phyloP scores from a whole-genome alignment of 1,284 basidiomycete species.

The Heterobasidion occidentale region DNA sequence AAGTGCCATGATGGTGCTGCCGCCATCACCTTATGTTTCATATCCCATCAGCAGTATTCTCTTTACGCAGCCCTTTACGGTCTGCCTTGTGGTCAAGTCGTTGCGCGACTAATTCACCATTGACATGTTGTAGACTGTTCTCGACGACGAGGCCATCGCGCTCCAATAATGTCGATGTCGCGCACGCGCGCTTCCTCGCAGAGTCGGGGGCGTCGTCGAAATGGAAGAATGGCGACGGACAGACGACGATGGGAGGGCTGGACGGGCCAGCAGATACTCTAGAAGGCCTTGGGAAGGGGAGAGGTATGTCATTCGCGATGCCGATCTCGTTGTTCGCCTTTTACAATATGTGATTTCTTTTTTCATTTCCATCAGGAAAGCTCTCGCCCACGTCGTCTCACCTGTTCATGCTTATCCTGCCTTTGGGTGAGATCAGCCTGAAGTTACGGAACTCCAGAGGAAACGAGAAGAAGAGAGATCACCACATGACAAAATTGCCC shows the following conservation, averaged over 20 bases:
- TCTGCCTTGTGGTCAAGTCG: no score
- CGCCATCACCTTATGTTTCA: no score
- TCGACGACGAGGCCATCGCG: neutral
- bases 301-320: neutral
- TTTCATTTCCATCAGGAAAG: constrained; percentile 32
- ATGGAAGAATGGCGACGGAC: neutral
- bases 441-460: constrained; percentile 6
- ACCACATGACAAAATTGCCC: constrained; percentile 4
- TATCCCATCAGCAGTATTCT: no score
- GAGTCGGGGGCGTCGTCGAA: neutral
- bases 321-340: neutral
- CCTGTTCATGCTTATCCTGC: constrained; percentile 58
- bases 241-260: neutral
- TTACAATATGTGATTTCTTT: neutral
- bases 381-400: constrained; percentile 55
- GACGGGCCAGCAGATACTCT: neutral
- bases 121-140: no score
- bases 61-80: no score
- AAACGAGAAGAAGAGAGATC: neutral
- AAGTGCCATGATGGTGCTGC: no score
- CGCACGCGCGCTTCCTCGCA: neutral
- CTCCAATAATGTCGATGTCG: neutral
- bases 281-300: neutral
- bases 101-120: no score
- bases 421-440: constrained; percentile 24